Evolutionary conservation across 2,329 filamentous ascomycete species (phyloP).

Genomic region (Pseudogymnoascus sp.): DNA sequence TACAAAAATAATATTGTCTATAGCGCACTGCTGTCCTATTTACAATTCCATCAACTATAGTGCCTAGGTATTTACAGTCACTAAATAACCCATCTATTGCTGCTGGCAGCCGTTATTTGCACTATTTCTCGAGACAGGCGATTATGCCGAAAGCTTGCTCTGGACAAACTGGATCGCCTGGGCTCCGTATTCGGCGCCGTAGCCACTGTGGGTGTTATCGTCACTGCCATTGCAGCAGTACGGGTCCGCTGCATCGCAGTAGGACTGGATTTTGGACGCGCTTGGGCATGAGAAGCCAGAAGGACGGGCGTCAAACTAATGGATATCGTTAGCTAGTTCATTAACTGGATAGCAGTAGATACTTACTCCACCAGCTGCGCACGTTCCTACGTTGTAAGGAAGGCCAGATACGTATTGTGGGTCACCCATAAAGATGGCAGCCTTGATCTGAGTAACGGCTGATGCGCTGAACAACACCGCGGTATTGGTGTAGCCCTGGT

Average conservation of each 20-base stretch:
- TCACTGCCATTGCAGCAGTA: constrained; percentile 62
- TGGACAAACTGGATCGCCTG: constrained; percentile 55
- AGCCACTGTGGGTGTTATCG: constrained; percentile 52
- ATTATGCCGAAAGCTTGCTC: constrained; percentile 21
- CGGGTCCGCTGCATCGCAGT: constrained; percentile 57
- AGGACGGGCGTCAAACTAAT: constrained; percentile 53
- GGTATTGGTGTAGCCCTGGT: constrained; percentile 38
- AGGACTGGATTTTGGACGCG: constrained; percentile 44
- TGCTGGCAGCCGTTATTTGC: neutral
- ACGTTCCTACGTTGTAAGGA: constrained; percentile 54
- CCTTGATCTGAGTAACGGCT: constrained; percentile 40
- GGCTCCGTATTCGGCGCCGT: constrained; percentile 54
- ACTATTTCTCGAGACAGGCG: neutral
- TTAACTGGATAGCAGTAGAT: neutral
- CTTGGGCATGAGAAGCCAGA: constrained; percentile 49
- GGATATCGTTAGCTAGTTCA: neutral
- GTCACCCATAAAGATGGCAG: constrained; percentile 42
- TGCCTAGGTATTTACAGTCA: neutral
- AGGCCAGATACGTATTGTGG: constrained; percentile 41
- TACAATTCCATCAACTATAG: neutral
- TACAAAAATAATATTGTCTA: neutral
- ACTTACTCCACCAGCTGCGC: constrained; percentile 48
- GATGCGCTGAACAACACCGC: constrained; percentile 37
- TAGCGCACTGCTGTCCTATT: neutral
- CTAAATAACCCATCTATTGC: neutral